Conservation (phyloP, 495 filamentous ascomycete genomes). For the Parmelia sp. region DNA sequence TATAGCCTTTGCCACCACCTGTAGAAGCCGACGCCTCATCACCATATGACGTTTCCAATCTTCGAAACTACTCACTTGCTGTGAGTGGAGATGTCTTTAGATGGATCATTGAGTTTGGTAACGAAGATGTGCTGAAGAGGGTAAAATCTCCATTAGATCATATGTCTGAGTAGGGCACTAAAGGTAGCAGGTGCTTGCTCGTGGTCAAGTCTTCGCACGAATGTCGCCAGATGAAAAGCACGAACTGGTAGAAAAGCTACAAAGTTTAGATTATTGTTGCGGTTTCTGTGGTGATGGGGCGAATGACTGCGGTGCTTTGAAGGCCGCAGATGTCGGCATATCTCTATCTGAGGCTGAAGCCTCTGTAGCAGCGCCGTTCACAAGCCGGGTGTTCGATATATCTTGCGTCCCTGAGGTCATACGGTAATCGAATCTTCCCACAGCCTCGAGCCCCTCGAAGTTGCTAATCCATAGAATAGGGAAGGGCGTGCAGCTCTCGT, state of each 20-base stretch:
- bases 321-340: constrained; percentile 98
- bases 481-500: constrained; percentile 93
- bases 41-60: constrained; percentile 71
- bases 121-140: constrained; percentile 63
- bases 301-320: constrained; percentile 96
- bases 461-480: constrained; percentile 35
- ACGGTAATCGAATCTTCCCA: constrained; percentile 37
- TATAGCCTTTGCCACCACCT: constrained; percentile 61
- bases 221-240: constrained; percentile 99
- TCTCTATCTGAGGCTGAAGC: constrained; percentile 97
- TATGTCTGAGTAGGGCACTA: background rate
- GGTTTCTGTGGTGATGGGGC: constrained; percentile 98
- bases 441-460: background rate
- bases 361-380: constrained; percentile 95
- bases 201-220: constrained; percentile 89
- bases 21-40: constrained; percentile 69
- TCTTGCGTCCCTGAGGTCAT: constrained; percentile 94
- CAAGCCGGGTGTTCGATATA: constrained; percentile 91
- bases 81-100: constrained; percentile 91
- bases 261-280: constrained; percentile 90
- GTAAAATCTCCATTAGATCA: constrained; percentile 36
- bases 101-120: constrained; percentile 89
- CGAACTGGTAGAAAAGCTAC: constrained; percentile 93
- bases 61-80: constrained; percentile 79
- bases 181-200: constrained; percentile 66